phyloP scores from a whole-genome alignment of 2,329 filamentous ascomycete species.

The Dendryphion nanum region DNA sequence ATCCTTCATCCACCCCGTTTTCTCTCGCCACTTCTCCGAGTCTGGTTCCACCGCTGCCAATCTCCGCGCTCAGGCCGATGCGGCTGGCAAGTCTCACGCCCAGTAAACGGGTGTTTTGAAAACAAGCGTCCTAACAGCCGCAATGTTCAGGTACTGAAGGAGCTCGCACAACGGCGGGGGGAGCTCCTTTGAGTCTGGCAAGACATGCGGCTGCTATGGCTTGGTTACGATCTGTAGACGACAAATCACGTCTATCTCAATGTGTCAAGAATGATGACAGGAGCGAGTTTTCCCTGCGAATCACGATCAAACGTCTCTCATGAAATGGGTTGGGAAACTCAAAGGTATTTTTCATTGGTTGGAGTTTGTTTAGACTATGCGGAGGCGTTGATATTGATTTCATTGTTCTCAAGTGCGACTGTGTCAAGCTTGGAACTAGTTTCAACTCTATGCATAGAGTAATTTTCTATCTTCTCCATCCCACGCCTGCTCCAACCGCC shows the following conservation, averaged over 20 bases:
- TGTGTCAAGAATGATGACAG: slow-evolving; percentile 13
- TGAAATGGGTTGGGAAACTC: slow-evolving; percentile 13
- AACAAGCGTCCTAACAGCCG: slow-evolving; percentile 29
- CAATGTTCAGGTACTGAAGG: slow-evolving; percentile 18
- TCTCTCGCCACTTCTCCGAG: slow-evolving; percentile 83
- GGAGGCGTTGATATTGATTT: slow-evolving; percentile 6
- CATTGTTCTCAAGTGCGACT: no score
- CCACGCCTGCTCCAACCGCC: no score
- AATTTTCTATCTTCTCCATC: no score
- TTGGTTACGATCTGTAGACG: slow-evolving; percentile 23
- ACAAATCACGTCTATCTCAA: slow-evolving; percentile 19
- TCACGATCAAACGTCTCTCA: slow-evolving; percentile 22
- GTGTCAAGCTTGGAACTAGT: no score
- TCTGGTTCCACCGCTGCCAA: slow-evolving; percentile 75
- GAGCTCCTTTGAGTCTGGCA: slow-evolving; percentile 4
- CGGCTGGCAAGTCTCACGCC: slow-evolving; percentile 49
- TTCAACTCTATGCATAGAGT: no score
- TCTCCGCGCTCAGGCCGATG: slow-evolving; percentile 84
- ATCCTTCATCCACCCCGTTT: slow-evolving; percentile 87
- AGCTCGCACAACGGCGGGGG: slow-evolving; percentile 2
- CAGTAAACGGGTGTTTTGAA: slow-evolving; percentile 18
- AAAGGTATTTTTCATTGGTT: slow-evolving; percentile 13
- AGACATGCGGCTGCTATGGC: slow-evolving; percentile 26
- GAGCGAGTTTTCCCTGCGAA: slow-evolving; percentile 22
- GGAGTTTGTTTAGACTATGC: slow-evolving; percentile 11